A percentile compares a stretch with the other conserved stretches of the same genome.
phyloP scores from a whole-genome alignment of 129 eudicot genomes.

The Dittrichia graveolens region DNA sequence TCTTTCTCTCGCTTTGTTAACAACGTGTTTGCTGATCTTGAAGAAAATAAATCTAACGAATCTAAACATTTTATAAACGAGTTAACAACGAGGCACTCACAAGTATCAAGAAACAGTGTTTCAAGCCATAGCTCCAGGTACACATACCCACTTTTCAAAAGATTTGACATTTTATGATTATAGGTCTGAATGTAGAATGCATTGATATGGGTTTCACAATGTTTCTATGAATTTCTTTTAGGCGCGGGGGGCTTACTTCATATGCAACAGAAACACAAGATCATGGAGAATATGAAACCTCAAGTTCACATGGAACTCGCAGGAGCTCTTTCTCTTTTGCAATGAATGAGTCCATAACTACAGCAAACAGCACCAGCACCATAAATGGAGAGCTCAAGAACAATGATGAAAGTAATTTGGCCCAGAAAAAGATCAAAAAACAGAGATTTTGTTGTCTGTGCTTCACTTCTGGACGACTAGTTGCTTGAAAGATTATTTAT shows the following conservation, averaged over 20 bases:
- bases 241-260: conserved; percentile 23
- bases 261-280: background rate
- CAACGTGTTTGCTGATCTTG: conserved; percentile 25
- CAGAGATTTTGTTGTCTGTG: conserved; percentile 53
- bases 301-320: conserved; percentile 28
- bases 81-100: conserved; percentile 25
- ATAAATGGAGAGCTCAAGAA: conserved; percentile 19
- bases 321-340: conserved; percentile 35
- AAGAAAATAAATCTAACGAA: conserved; percentile 32
- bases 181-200: conserved; percentile 13
- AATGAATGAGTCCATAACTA: conserved; percentile 17
- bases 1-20: conserved; percentile 20
- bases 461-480: conserved; percentile 36
- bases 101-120: conserved; percentile 47
- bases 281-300: conserved; percentile 34
- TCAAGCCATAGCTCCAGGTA: conserved; percentile 55
- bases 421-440: conserved; percentile 38
- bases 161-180: background rate
- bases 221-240: conserved; percentile 20
- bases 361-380: conserved; percentile 17
- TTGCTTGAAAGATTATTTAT: conserved; percentile 28
- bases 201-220: background rate
- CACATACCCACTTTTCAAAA: background rate
- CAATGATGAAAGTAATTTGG: conserved; percentile 5
- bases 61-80: conserved; percentile 34